Percentiles rank a stretch among this genome's conserved stretches.
These are phyloP conservation scores for Pythium utonaiense DNA, from an alignment of 352 stramenopile genomes.

Conservation along the genomic window DNA sequence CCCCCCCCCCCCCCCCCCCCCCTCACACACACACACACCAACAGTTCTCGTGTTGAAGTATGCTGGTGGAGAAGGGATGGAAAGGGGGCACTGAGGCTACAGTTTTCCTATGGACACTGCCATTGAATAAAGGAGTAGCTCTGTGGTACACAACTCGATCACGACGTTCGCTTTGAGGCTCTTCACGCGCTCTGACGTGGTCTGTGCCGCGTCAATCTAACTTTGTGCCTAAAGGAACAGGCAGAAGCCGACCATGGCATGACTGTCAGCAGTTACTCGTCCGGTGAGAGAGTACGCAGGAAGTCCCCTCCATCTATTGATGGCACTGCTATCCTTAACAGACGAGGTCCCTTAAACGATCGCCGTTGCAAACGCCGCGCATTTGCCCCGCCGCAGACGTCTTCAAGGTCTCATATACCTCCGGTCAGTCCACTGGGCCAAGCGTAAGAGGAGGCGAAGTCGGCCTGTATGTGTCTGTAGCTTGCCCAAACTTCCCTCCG, in stretches of 20 bases:
- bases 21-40: no score
- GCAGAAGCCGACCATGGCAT: neutral
- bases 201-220: no score
- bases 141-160: no score
- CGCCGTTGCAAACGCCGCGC: neutral
- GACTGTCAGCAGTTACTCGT: neutral
- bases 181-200: no score
- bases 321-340: neutral
- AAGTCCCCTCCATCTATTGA: neutral
- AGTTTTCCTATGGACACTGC: no score
- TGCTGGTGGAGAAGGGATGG: no score
- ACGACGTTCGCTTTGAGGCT: no score
- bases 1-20: no score
- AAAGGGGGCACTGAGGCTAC: no score
- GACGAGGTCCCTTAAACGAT: neutral
- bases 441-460: neutral
- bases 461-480: neutral
- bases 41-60: no score
- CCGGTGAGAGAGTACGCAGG: neutral
- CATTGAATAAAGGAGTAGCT: no score
- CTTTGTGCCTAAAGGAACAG: neutral
- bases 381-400: neutral
- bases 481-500: neutral
- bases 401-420: neutral
- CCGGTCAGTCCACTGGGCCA: neutral